Percentiles rank a stretch among this genome's conserved stretches.
Conservation (phyloP, 1,284 basidiomycete genomes). For the Sanghuangporus baumii region DNA sequence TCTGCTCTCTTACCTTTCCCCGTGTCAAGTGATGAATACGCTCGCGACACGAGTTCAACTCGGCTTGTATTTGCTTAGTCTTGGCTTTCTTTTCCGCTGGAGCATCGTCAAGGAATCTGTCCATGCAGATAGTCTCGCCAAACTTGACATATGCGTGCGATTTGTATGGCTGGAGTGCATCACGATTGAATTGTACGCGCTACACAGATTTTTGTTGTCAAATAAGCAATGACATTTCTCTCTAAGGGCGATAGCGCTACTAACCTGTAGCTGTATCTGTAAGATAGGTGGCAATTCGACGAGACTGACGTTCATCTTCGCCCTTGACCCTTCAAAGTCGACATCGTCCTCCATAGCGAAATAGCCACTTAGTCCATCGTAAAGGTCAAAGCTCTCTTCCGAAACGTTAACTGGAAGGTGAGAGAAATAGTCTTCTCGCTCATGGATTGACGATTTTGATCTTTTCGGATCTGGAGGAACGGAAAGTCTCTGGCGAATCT, state of each 20-base stretch:
- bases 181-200: slow-evolving; percentile 96
- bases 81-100: slow-evolving; percentile 65
- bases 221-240: not conserved
- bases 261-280: slow-evolving; percentile 91
- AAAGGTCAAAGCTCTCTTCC: slow-evolving; percentile 83
- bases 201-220: slow-evolving; percentile 29
- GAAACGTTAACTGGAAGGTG: slow-evolving; percentile 92
- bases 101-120: slow-evolving; percentile 83
- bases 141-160: slow-evolving; percentile 95
- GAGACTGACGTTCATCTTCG: slow-evolving; percentile 83
- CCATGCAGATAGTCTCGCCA: slow-evolving; percentile 82
- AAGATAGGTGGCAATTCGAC: slow-evolving; percentile 86
- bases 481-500: slow-evolving; percentile 73
- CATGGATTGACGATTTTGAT: slow-evolving; percentile 59
- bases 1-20: slow-evolving; percentile 49
- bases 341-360: slow-evolving; percentile 76
- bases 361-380: slow-evolving; percentile 90
- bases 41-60: slow-evolving; percentile 59
- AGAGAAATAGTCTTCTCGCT: slow-evolving; percentile 89
- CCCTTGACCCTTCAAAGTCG: slow-evolving; percentile 83
- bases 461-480: slow-evolving; percentile 35
- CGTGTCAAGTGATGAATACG: slow-evolving; percentile 63
- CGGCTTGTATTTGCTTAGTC: slow-evolving; percentile 63
- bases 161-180: slow-evolving; percentile 86
- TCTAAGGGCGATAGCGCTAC: slow-evolving; percentile 19